Conservation (phyloP, 2,329 filamentous ascomycete species). For the Calycina herbarum region DNA sequence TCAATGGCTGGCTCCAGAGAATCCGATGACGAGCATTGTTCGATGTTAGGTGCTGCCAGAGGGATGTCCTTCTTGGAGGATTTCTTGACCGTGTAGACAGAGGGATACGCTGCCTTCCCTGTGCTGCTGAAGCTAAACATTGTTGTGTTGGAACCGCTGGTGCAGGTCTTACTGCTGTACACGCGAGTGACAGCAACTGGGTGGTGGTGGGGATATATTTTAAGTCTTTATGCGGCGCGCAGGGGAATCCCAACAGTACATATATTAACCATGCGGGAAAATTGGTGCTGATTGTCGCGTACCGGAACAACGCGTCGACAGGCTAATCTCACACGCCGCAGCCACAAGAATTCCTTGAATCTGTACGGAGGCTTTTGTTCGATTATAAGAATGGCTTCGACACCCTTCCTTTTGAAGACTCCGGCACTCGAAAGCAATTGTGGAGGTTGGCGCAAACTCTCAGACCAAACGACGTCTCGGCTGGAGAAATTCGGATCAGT, state of each 20-base stretch:
- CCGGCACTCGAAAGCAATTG: constrained; percentile 2
- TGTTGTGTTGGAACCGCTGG: constrained; percentile 18
- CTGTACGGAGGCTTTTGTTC: constrained; percentile 1
- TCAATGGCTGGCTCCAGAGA: constrained; percentile 59
- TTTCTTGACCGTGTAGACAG: constrained; percentile 20
- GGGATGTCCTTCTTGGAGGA: constrained; percentile 21
- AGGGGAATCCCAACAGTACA: constrained; percentile 17
- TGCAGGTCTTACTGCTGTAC: constrained; percentile 1
- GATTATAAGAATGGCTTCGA: constrained; percentile 7
- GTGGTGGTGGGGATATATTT: constrained; percentile 15
- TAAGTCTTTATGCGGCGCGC: constrained; percentile 17
- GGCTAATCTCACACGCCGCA: constrained; percentile 16
- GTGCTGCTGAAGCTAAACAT: constrained; percentile 30
- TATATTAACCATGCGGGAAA: constrained; percentile 16
- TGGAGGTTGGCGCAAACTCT: constrained; percentile 8
- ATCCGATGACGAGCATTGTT: constrained; percentile 37
- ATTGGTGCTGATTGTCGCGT: constrained; percentile 16
- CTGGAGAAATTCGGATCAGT: constrained; percentile 16
- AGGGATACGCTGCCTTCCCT: constrained; percentile 22
- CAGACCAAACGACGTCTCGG: constrained; percentile 3
- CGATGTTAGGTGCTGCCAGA: constrained; percentile 16
- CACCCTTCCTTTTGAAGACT: not conserved
- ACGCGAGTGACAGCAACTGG: constrained; percentile 5
- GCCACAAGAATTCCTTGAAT: constrained; percentile 16
- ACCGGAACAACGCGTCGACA: constrained; percentile 12